phyloP scores from a whole-genome alignment of 768 basidiomycete species.

The Obba rivulosa region DNA sequence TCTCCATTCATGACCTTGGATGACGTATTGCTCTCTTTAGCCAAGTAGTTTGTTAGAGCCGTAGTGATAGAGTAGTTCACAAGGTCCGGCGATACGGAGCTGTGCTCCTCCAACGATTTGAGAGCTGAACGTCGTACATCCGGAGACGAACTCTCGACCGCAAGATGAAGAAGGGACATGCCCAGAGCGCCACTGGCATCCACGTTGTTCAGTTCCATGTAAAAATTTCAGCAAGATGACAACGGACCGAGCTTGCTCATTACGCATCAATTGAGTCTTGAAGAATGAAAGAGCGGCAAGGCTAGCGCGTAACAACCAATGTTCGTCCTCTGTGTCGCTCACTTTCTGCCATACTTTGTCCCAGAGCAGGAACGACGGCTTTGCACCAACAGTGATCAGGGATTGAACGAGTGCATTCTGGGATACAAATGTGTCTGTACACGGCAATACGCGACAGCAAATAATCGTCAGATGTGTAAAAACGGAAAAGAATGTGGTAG shows the following conservation, averaged over 20 bases:
- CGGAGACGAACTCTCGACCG: constrained; percentile 50
- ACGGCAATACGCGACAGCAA: not conserved
- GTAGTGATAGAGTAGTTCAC: constrained; percentile 53
- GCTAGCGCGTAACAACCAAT: constrained; percentile 70
- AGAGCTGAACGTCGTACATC: constrained; percentile 48
- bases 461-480: not conserved
- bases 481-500: constrained; percentile 19
- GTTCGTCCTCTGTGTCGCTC: constrained; percentile 53
- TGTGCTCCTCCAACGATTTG: constrained; percentile 34
- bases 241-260: constrained; percentile 50
- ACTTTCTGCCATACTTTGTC: constrained; percentile 84
- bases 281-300: constrained; percentile 46
- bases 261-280: constrained; percentile 45
- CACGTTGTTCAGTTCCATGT: not conserved
- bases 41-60: constrained; percentile 44
- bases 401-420: constrained; percentile 43
- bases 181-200: constrained; percentile 54
- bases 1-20: constrained; percentile 16
- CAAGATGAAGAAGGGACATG: constrained; percentile 61
- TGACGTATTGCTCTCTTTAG: constrained; percentile 30
- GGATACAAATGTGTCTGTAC: constrained; percentile 42
- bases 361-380: constrained; percentile 83
- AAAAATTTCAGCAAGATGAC: not conserved
- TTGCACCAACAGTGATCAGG: constrained; percentile 45
- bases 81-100: constrained; percentile 38